These are phyloP conservation scores for Coniosporium apollinis DNA, from an alignment of 495 filamentous ascomycete genomes.

Conservation along the genomic window DNA sequence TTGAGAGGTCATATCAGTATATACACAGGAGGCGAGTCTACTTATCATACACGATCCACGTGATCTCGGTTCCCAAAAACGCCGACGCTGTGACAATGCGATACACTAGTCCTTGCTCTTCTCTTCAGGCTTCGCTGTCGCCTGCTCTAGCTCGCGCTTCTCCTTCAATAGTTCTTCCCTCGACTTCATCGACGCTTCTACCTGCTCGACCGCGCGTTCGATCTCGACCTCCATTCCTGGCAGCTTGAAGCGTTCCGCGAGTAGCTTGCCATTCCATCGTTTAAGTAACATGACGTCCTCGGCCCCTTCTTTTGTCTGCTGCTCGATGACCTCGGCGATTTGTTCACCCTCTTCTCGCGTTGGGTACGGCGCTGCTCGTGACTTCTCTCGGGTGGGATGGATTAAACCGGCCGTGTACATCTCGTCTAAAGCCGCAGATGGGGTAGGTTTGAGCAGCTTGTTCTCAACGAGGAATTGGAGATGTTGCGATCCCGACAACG, in stretches of 20 bases:
- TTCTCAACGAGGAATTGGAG: constrained; percentile 63
- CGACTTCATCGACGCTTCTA: constrained; percentile 37
- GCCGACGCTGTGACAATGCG: no score
- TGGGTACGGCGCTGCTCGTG: constrained; percentile 16
- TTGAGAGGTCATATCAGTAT: no score
- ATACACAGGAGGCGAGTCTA: no score
- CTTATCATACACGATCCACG: no score
- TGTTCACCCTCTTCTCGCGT: constrained; percentile 19
- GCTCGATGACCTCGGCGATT: constrained; percentile 52
- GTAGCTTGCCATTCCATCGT: constrained; percentile 27
- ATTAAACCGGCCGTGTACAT: constrained; percentile 40
- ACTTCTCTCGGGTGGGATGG: constrained; percentile 16
- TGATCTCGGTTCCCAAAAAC: no score
- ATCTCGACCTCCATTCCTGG: constrained; percentile 78
- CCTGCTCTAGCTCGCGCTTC: constrained; percentile 21
- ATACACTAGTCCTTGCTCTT: background rate
- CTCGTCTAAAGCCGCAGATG: constrained; percentile 49
- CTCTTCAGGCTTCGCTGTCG: background rate
- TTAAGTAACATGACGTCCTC: constrained; percentile 26
- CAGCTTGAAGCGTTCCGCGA: constrained; percentile 29
- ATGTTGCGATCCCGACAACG: constrained; percentile 70
- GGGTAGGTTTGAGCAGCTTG: constrained; percentile 43
- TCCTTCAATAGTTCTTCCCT: constrained; percentile 34
- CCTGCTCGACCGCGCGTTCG: constrained; percentile 77
- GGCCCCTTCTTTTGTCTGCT: constrained; percentile 14